A percentile compares a stretch with the other conserved stretches of the same genome.
These are phyloP conservation scores for Fusarium domesticum DNA, from an alignment of 2,329 filamentous ascomycete species.

Conservation along the genomic window DNA sequence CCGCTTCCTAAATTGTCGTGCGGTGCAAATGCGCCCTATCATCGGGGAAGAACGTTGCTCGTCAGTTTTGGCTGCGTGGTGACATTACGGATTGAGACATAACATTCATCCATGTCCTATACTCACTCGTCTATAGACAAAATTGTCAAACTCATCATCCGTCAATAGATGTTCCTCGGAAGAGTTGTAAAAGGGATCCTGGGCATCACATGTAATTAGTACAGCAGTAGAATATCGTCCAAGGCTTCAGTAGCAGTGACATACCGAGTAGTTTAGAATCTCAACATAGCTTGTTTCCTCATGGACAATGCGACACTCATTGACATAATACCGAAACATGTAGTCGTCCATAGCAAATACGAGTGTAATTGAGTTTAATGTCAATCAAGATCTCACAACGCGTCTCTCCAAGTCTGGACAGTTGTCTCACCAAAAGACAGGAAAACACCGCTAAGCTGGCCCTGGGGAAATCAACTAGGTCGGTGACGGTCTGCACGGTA, in stretches of 20 bases:
- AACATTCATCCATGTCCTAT: too few species aligned
- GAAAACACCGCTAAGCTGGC: background rate
- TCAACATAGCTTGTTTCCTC: slow-evolving; percentile 56
- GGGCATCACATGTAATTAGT: background rate
- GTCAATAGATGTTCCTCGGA: slow-evolving; percentile 51
- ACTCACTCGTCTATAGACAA: slow-evolving; percentile 49
- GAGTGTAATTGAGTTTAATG: background rate
- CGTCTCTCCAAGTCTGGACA: slow-evolving; percentile 14
- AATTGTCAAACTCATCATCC: slow-evolving; percentile 57
- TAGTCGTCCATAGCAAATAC: slow-evolving; percentile 53
- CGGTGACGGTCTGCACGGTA: too few species aligned
- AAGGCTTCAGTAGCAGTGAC: slow-evolving; percentile 18
- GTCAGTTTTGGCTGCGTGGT: too few species aligned
- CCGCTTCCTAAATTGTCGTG: slow-evolving; percentile 41
- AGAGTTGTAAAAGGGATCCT: slow-evolving; percentile 51
- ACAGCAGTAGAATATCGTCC: background rate
- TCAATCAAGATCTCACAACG: slow-evolving; percentile 2
- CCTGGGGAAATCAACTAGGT: background rate
- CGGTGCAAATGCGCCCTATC: slow-evolving; percentile 53
- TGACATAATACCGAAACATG: slow-evolving; percentile 50
- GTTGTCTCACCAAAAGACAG: background rate
- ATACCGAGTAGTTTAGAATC: slow-evolving; percentile 58
- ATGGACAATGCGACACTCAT: slow-evolving; percentile 45
- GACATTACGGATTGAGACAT: too few species aligned
- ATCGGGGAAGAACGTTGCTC: too few species aligned